Evolutionary conservation across 768 basidiomycete genomes (phyloP), one percentile per base, ranked within the genome.

Genomic region (Amanita inopinata): DNA sequence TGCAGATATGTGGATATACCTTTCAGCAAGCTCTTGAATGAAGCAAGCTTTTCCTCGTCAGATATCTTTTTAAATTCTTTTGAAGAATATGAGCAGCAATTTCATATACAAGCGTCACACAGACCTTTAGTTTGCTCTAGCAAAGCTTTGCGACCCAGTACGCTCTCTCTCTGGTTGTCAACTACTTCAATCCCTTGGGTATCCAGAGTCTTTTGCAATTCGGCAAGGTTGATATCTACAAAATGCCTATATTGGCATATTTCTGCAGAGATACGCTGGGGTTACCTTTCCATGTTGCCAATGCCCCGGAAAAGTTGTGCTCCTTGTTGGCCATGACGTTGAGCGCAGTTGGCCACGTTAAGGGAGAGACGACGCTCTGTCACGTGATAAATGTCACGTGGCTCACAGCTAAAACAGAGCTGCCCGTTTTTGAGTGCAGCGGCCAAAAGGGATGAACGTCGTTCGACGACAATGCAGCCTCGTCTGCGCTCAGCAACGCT

Each of bases 61-160:
- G 93, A 75, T 5, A 94, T 77, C 66, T 88, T 94, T 69, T 88
- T 97, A 74, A 97, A 98, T 52, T 99, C 96, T 97, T 51, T 2
- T 40, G 4, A 28, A 15, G 4, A 15, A 2, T 15, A 18, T 46
- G 20, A 46, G 44, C 4, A 3, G 28, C 25, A 19, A 24, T 19
- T 15, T 25, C 9, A 35, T 7, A 9, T 30, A 11, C 22, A 24
- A 14, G n/a, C 31, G 25, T 23, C 2, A 10, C 24, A 52, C 59
- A n/a, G n/a, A 87, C 94, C 94, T 69, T 94, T 88, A 0, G 96
- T 99, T 59, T 86, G 83, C 65, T 98, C 96, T 1, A 94, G 89
- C 15, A 99, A 70, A 41, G 81, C 84, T 62, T 97, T 99, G 32
- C 96, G 75, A 7, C 92, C 92, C 2, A 99, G 71, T 33, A 97